phyloP scores from a whole-genome alignment of 345 rosid species.

The Acer yangbiense region DNA sequence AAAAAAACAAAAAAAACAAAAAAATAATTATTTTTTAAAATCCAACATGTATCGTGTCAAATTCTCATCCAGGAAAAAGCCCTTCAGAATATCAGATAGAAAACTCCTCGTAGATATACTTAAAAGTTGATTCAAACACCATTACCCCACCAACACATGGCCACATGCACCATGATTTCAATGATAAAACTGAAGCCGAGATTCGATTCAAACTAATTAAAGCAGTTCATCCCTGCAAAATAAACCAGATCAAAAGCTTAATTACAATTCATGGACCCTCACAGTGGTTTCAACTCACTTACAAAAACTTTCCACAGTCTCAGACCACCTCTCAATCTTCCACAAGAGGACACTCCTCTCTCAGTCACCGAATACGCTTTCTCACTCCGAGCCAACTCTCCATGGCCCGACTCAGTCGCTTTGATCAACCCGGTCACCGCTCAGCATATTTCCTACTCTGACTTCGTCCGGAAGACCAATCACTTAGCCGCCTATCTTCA shows the following conservation, averaged over 20 bases:
- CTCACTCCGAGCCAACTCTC: constrained; percentile 23
- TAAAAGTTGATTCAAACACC: no score
- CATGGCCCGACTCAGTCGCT: constrained; percentile 4
- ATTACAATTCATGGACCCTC: constrained; percentile 12
- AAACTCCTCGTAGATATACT: no score
- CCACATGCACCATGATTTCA: no score
- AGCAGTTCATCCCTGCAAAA: no score
- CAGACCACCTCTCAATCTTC: constrained; percentile 18
- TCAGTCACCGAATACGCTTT: constrained; percentile 29
- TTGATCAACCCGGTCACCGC: constrained; percentile 7
- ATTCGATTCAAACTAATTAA: no score
- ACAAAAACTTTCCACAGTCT: constrained; percentile 24
- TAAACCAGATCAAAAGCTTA: not conserved
- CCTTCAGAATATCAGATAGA: no score
- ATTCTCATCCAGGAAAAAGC: no score
- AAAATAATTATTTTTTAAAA: no score
- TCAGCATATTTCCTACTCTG: not conserved
- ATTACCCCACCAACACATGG: no score
- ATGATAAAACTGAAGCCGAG: no score
- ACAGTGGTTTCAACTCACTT: constrained; percentile 31
- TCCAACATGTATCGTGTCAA: no score
- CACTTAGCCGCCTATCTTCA: constrained; percentile 6
- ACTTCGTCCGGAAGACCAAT: not conserved
- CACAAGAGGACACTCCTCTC: constrained; percentile 18
- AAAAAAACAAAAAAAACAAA: no score